phyloP scores from a whole-genome alignment of 805 yeast species.

The Candida hungchunana region DNA sequence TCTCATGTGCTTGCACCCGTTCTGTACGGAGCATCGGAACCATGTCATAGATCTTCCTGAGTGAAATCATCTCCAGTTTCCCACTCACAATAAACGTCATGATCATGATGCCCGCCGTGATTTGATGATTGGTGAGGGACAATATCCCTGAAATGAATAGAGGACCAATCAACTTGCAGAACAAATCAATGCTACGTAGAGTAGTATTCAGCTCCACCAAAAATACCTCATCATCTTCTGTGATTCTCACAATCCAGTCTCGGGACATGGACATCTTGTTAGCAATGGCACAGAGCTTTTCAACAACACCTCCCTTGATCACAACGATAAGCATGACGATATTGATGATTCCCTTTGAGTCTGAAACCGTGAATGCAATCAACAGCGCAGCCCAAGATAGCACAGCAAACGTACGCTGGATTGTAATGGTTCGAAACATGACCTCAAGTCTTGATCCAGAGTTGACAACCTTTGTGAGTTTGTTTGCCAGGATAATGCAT shows the following conservation, averaged over 20 bases:
- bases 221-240: conserved; percentile 24
- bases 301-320: conserved; percentile 30
- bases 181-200: conserved; percentile 36
- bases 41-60: conserved; percentile 30
- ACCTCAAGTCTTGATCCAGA: conserved; percentile 11
- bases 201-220: conserved; percentile 29
- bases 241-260: conserved; percentile 38
- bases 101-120: conserved; percentile 28
- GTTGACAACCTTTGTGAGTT: not conserved
- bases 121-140: conserved; percentile 20
- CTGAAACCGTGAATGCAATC: conserved; percentile 13
- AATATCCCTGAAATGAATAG: conserved; percentile 31
- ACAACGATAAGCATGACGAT: conserved; percentile 18
- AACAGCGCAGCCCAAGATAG: conserved; percentile 11
- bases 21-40: conserved; percentile 25
- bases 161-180: conserved; percentile 36
- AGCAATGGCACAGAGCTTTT: conserved; percentile 30
- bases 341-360: conserved; percentile 8
- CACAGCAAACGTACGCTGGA: conserved; percentile 22
- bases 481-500: not conserved
- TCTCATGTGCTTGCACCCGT: conserved; percentile 2
- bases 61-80: conserved; percentile 31
- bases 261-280: conserved; percentile 36
- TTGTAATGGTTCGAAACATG: conserved; percentile 30
- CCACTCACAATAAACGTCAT: conserved; percentile 28